A percentile compares a stretch with the other conserved stretches of the same genome.
These are phyloP conservation scores for Rhododendron molle DNA, from an alignment of 148 eudicot genomes.

Conservation along the genomic window DNA sequence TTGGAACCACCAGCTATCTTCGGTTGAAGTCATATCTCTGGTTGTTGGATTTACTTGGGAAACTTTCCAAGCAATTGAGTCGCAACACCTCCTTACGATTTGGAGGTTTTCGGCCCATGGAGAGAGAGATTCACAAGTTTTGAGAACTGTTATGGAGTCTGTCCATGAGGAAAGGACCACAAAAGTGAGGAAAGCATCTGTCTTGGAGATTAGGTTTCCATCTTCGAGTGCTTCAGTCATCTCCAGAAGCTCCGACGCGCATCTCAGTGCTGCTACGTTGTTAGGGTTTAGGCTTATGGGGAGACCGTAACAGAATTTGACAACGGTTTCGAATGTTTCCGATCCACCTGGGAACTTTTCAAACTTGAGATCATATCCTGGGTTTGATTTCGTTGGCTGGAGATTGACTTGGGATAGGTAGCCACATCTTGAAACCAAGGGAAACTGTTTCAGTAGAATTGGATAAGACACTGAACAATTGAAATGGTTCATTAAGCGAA, in stretches of 20 bases:
- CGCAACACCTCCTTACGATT: constrained; percentile 67
- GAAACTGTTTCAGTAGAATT: constrained; percentile 43
- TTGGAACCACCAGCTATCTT: constrained; percentile 53
- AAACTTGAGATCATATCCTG: constrained; percentile 40
- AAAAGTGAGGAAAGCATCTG: constrained; percentile 66
- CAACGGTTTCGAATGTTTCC: constrained; percentile 39
- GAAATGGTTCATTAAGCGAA: background rate
- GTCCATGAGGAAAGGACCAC: constrained; percentile 67
- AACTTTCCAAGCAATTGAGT: constrained; percentile 58
- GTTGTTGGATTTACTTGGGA: constrained; percentile 27
- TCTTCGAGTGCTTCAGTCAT: constrained; percentile 79
- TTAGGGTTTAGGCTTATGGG: constrained; percentile 44
- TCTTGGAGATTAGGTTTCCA: constrained; percentile 57
- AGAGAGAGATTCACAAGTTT: constrained; percentile 53
- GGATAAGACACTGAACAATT: background rate
- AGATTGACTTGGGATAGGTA: constrained; percentile 40
- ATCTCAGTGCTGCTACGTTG: constrained; percentile 56
- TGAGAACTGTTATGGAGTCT: constrained; percentile 57
- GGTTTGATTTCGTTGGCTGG: constrained; percentile 28
- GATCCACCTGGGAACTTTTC: constrained; percentile 67
- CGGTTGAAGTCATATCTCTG: constrained; percentile 11
- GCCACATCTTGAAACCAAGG: constrained; percentile 58
- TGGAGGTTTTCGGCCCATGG: constrained; percentile 82
- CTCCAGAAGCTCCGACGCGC: constrained; percentile 67
- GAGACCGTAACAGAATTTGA: constrained; percentile 60